Conservation (phyloP, 352 stramenopile species). For the Phytopythium litorale region DNA sequence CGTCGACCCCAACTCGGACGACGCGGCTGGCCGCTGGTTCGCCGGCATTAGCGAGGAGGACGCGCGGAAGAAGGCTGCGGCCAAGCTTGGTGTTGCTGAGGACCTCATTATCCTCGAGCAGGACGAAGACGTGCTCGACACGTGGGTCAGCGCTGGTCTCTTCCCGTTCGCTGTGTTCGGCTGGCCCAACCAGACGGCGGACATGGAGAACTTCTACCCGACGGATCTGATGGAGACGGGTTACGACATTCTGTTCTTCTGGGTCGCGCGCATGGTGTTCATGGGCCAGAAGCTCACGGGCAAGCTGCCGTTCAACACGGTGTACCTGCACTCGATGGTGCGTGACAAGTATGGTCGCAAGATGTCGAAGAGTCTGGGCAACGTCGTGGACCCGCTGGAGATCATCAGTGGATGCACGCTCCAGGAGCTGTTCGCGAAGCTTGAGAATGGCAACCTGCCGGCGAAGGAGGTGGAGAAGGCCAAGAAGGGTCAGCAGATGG, state of each 20-base stretch:
- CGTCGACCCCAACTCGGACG: constrained; percentile 70
- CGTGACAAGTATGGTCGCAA: constrained; percentile 98
- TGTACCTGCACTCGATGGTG: constrained; percentile 98
- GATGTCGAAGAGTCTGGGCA: constrained; percentile 99
- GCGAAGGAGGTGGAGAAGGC: constrained; percentile 97
- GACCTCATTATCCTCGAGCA: constrained; percentile 89
- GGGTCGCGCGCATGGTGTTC: constrained; percentile 97
- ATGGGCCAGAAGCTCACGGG: constrained; percentile 96
- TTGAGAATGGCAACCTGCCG: constrained; percentile 97
- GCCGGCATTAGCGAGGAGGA: constrained; percentile 82
- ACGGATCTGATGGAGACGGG: constrained; percentile 98
- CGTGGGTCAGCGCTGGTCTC: constrained; percentile 98
- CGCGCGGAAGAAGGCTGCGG: constrained; percentile 81
- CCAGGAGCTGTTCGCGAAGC: constrained; percentile 92
- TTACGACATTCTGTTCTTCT: constrained; percentile 99
- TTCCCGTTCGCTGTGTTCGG: constrained; percentile 92
- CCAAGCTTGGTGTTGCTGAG: constrained; percentile 52
- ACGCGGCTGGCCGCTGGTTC: constrained; percentile 63
- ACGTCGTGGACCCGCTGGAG: constrained; percentile 97
- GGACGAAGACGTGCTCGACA: constrained; percentile 99
- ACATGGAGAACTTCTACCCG: constrained; percentile 94
- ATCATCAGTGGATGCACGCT: constrained; percentile 97
- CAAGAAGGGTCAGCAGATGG: constrained; percentile 95
- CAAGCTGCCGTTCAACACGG: constrained; percentile 95
- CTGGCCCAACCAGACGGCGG: constrained; percentile 59